Evolutionary conservation across 805 yeast genomes (phyloP), one percentile per base, ranked within the genome.

Genomic region (Candida qinlingensis): DNA sequence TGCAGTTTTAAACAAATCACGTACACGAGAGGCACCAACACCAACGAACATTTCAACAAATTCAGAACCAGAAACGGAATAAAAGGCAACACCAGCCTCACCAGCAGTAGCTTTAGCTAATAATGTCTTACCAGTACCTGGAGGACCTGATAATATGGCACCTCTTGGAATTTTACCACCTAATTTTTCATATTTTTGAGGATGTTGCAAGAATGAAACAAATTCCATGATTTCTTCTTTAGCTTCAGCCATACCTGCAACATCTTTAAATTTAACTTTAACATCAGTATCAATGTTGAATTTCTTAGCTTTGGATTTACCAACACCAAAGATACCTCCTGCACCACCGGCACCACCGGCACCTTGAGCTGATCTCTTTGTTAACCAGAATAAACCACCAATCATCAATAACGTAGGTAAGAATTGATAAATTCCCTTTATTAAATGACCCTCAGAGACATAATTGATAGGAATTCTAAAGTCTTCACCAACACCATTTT

Each of bases 131-230:
- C 99, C 99, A 8, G 99, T 94, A 73, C 99, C 99, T 45, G 99
- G 99, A 13, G 99, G 96, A 43, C 99, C 99, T 2, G 96, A 86
- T 49, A 94, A 72, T 51, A 94, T 88, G 8, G 99, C 99, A 58
- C 99, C 99, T 64, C 98, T 81, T 42, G 99, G 99, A 56, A 94
- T 94, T 66, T 90, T 88, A 37, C 98, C 99, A 37, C 99, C 99
- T 49, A 94, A 74, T 51, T 81, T 80, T 66, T 91, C 97, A 68
- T 91, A 94, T 64, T 90, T 88, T 48, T 76, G 74, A 8, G 99
- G 99, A 56, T 89, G 80, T 65, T 92, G 87, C 68, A 94, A 79
- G 65, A 95, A 94, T 58, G 85, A 81, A 46, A 94, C 99, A 74
- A 94, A 94, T 68, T 94, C 99, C 96, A 90, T 88, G 53, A 94